Evolutionary conservation across 2,329 filamentous ascomycete genomes (phyloP).

Genomic region (Colletotrichum tamarilloi): DNA sequence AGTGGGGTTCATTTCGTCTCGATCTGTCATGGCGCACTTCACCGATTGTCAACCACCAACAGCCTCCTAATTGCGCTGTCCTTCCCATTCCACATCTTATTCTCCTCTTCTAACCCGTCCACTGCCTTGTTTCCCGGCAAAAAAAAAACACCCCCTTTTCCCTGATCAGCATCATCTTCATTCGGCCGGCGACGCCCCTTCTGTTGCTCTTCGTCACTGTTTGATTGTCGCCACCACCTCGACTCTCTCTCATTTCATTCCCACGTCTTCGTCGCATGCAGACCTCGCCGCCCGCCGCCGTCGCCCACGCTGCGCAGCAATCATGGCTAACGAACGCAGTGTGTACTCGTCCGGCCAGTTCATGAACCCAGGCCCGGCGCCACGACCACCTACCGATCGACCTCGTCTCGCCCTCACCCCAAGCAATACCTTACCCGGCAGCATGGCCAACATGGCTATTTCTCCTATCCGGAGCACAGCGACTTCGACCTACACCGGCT

Average conservation of each 20-base stretch:
- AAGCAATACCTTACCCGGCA: slow-evolving; percentile 77
- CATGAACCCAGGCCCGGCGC: slow-evolving; percentile 97
- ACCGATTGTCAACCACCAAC: slow-evolving; percentile 33
- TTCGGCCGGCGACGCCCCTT: neutral
- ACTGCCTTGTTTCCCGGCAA: slow-evolving; percentile 21
- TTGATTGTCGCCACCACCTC: slow-evolving; percentile 11
- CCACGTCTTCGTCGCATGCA: slow-evolving; percentile 29
- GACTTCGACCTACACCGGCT: slow-evolving; percentile 76
- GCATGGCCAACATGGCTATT: slow-evolving; percentile 82
- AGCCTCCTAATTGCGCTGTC: slow-evolving; percentile 32
- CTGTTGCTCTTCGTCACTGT: neutral
- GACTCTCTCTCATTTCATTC: neutral
- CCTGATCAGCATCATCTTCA: neutral
- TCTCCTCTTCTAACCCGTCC: slow-evolving; percentile 10
- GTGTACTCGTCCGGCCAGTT: slow-evolving; percentile 76
- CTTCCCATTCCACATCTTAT: slow-evolving; percentile 32
- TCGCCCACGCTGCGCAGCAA: slow-evolving; percentile 35
- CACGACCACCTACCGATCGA: slow-evolving; percentile 86
- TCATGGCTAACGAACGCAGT: slow-evolving; percentile 51
- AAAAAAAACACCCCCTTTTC: neutral
- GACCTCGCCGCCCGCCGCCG: slow-evolving; percentile 5
- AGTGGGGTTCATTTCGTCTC: slow-evolving; percentile 40
- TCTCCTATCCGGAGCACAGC: slow-evolving; percentile 75
- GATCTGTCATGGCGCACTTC: slow-evolving; percentile 33
- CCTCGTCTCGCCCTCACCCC: slow-evolving; percentile 85